Evolutionary conservation across 352 stramenopile genomes (phyloP).

Genomic region (Elongisporangium anandrum): DNA sequence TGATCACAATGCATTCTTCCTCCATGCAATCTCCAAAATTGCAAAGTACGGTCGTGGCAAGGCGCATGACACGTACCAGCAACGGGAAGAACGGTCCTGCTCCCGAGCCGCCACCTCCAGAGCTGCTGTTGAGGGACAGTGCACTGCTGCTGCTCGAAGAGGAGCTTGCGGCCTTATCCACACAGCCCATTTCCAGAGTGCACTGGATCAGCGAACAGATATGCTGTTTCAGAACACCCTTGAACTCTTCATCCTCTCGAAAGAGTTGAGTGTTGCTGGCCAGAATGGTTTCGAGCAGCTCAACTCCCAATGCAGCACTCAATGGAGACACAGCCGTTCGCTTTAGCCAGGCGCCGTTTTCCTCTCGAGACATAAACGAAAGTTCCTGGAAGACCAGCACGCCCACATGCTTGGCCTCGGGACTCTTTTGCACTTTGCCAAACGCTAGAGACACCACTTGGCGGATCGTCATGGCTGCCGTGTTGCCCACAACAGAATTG

Average conservation of each 20-base stretch:
- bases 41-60: conserved; percentile 68
- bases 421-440: conserved; percentile 65
- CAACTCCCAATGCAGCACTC: conserved; percentile 69
- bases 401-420: conserved; percentile 69
- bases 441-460: conserved; percentile 87
- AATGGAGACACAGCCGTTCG: conserved; percentile 69
- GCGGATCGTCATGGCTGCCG: conserved; percentile 83
- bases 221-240: conserved; percentile 78
- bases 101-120: conserved; percentile 11
- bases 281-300: conserved; percentile 77
- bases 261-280: conserved; percentile 59
- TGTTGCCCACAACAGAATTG: conserved; percentile 81
- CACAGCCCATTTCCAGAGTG: conserved; percentile 63
- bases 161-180: conserved; percentile 22
- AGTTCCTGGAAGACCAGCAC: conserved; percentile 86
- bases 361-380: conserved; percentile 81
- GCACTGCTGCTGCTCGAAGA: conserved; percentile 19
- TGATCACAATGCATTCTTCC: conserved; percentile 58
- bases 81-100: conserved; percentile 66
- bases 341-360: conserved; percentile 84
- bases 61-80: conserved; percentile 77
- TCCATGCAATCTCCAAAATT: conserved; percentile 71
- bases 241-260: conserved; percentile 67
- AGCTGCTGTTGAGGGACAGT: conserved; percentile 32
- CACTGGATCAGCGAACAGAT: conserved; percentile 67